Conservation (phyloP, 163 green algal species). For the Scenedesmus sp. region DNA sequence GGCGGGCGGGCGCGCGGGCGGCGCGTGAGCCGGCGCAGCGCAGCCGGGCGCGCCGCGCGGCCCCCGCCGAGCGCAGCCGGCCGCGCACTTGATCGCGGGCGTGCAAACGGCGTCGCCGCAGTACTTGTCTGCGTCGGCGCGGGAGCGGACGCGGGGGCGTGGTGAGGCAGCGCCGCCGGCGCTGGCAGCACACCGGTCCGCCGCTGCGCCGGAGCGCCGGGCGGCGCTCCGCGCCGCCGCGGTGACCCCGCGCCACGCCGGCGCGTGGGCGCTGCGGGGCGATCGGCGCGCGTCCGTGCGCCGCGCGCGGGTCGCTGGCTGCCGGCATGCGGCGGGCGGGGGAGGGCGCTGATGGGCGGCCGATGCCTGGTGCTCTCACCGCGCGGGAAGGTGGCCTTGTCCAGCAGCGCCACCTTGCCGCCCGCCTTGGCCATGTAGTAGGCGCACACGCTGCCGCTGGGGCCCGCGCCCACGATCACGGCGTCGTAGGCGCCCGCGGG, state of each 20-base stretch:
- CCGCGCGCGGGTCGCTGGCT: no score
- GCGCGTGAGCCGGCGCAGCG: background rate
- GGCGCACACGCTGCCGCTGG: constrained; percentile 76
- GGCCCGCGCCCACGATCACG: constrained; percentile 89
- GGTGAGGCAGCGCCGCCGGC: no score
- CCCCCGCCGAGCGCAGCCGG: no score
- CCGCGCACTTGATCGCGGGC: constrained; percentile 71
- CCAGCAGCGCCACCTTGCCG: constrained; percentile 83
- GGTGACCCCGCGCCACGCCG: no score
- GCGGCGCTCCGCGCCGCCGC: no score
- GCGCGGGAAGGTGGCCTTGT: constrained; percentile 90
- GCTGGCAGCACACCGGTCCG: no score
- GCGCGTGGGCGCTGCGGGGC: no score
- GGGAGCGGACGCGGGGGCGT: no score
- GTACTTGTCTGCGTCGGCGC: constrained; percentile 72
- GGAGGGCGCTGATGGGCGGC: constrained; percentile 35
- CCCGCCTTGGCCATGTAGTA: constrained; percentile 84
- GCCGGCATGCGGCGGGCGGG: no score
- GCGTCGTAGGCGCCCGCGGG: constrained; percentile 83
- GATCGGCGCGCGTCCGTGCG: no score
- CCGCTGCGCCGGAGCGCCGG: no score
- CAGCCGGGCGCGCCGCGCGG: background rate
- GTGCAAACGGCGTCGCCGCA: constrained; percentile 92
- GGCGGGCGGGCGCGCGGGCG: background rate
- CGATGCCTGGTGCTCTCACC: no score